Percentiles rank a stretch among this genome's conserved stretches.
These are phyloP conservation scores for Dalbergia oliveri DNA, from an alignment of 306 rosid genomes.

Conservation along the genomic window DNA sequence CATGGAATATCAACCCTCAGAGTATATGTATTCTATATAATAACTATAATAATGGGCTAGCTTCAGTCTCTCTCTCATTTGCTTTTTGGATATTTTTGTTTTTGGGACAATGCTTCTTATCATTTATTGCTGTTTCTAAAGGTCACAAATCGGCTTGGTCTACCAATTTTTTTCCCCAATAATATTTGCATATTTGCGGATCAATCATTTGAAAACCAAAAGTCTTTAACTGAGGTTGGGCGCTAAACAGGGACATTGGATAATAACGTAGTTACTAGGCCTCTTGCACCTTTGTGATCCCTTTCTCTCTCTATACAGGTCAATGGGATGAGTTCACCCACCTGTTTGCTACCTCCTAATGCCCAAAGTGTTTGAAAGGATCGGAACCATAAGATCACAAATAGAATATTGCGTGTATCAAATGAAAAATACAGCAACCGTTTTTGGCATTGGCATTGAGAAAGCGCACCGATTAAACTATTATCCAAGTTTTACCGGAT, in stretches of 20 bases:
- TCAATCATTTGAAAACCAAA: too few relatives aligned
- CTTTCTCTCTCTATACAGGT: neutral
- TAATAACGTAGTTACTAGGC: too few relatives aligned
- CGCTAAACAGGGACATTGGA: too few relatives aligned
- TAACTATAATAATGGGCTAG: neutral
- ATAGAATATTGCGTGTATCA: neutral
- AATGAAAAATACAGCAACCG: neutral
- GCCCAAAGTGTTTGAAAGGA: too few relatives aligned
- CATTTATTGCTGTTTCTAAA: neutral
- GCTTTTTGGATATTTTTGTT: neutral
- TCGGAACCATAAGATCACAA: neutral
- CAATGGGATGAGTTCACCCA: too few relatives aligned
- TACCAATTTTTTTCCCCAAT: neutral
- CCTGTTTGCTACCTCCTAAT: too few relatives aligned
- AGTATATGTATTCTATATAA: neutral
- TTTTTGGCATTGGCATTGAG: neutral
- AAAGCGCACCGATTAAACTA: neutral
- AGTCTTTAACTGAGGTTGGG: too few relatives aligned
- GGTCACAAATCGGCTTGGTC: neutral
- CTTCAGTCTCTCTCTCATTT: slow-evolving; percentile 11
- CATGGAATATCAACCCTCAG: slow-evolving; percentile 6
- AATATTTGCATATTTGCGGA: too few relatives aligned
- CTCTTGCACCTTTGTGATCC: neutral
- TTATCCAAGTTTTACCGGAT: neutral
- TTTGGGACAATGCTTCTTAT: slow-evolving; percentile 2